phyloP scores from a whole-genome alignment of 148 eudicot genomes.

The Persicaria maculosa region DNA sequence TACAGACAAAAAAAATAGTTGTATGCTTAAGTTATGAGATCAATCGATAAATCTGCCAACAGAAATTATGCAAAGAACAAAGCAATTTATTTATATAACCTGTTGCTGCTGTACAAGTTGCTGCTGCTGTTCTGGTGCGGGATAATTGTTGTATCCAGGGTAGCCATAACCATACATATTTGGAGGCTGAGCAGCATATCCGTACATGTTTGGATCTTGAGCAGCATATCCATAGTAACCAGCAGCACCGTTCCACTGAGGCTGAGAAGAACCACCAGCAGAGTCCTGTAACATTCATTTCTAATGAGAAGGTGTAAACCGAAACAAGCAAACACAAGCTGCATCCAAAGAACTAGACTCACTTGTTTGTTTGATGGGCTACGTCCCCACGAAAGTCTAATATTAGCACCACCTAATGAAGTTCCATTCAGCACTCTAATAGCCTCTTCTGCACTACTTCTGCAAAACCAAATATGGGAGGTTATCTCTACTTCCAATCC shows the following conservation, averaged over 20 bases:
- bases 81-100: constrained; percentile 15
- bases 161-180: constrained; percentile 75
- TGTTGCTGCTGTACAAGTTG: constrained; percentile 40
- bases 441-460: constrained; percentile 85
- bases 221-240: constrained; percentile 76
- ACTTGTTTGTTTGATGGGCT: constrained; percentile 85
- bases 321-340: background rate
- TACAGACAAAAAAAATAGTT: too few species aligned
- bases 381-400: constrained; percentile 98
- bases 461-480: constrained; percentile 21
- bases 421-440: constrained; percentile 56
- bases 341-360: background rate
- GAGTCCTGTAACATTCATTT: background rate
- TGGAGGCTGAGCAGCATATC: constrained; percentile 67
- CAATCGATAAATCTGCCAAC: background rate
- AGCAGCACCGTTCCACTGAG: constrained; percentile 54
- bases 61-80: background rate
- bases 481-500: background rate
- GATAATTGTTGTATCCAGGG: constrained; percentile 74
- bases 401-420: constrained; percentile 69
- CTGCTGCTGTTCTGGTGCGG: constrained; percentile 54
- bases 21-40: background rate
- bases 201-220: constrained; percentile 66
- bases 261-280: constrained; percentile 23
- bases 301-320: background rate